These are phyloP conservation scores for Cercospora sp. DNA, from an alignment of 2,329 filamentous ascomycete species.

Conservation along the genomic window DNA sequence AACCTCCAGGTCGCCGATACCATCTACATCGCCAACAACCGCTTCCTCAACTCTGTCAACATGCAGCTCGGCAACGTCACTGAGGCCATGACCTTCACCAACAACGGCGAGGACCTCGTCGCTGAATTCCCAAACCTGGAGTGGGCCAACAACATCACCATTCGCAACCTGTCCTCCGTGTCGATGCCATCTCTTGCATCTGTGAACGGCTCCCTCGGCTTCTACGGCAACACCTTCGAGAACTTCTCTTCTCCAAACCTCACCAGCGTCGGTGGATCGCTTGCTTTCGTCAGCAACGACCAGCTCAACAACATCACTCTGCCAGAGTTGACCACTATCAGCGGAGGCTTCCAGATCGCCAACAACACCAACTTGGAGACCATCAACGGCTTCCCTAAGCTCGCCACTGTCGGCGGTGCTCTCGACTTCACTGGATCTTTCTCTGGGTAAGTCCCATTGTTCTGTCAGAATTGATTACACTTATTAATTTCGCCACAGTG, in stretches of 20 bases:
- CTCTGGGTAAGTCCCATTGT: constrained; percentile 63
- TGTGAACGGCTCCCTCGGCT: constrained; percentile 77
- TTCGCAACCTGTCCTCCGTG: constrained; percentile 77
- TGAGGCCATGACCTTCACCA: constrained; percentile 68
- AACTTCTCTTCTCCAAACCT: constrained; percentile 68
- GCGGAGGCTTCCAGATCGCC: constrained; percentile 79
- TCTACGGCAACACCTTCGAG: constrained; percentile 75
- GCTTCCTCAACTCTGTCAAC: constrained; percentile 70
- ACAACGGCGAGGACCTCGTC: constrained; percentile 73
- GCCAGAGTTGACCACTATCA: constrained; percentile 66
- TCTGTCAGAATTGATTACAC: neutral
- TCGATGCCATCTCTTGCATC: constrained; percentile 69
- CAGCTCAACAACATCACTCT: constrained; percentile 72
- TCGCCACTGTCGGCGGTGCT: constrained; percentile 73
- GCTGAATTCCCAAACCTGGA: constrained; percentile 77
- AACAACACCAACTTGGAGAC: constrained; percentile 78
- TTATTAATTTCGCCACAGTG: constrained; percentile 54
- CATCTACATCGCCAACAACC: constrained; percentile 90
- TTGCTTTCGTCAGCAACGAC: constrained; percentile 60
- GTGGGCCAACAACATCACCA: constrained; percentile 76
- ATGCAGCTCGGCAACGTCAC: constrained; percentile 78
- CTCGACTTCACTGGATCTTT: constrained; percentile 85
- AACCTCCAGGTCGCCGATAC: constrained; percentile 70
- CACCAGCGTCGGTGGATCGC: constrained; percentile 61
- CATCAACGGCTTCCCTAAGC: constrained; percentile 67